These are phyloP conservation scores for Jaltomata sinuosa DNA, from an alignment of 257 asterid genomes.

Conservation along the genomic window DNA sequence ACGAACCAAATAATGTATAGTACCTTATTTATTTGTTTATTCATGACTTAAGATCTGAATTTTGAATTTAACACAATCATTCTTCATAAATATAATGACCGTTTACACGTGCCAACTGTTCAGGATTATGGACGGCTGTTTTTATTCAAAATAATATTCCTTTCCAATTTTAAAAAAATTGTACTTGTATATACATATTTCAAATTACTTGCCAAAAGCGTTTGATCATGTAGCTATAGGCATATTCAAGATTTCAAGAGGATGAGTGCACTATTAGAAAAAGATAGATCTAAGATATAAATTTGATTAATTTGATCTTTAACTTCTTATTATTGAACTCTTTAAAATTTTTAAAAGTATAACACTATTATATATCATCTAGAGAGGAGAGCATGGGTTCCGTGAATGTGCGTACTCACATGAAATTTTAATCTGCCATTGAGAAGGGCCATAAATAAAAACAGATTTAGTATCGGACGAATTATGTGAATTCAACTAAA, in stretches of 20 bases:
- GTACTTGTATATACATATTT: not conserved
- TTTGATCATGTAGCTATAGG: not conserved
- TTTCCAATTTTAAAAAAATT: not conserved
- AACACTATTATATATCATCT: no score
- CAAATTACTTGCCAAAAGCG: not conserved
- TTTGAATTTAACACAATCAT: not conserved
- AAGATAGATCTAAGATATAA: no score
- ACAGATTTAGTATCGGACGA: accelerated
- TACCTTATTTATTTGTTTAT: not conserved
- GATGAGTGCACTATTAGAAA: no score
- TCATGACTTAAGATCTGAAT: not conserved
- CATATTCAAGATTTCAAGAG: no score
- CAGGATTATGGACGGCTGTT: not conserved
- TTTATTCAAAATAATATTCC: not conserved
- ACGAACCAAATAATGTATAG: not conserved
- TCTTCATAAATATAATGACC: not conserved
- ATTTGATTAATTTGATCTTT: no score
- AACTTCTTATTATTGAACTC: no score
- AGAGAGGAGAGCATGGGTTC: no score
- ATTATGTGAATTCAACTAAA: not conserved
- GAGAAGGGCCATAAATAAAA: not conserved
- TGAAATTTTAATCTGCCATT: no score
- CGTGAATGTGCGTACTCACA: no score
- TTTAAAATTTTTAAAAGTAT: no score
- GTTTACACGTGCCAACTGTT: not conserved